A percentile compares a stretch with the other conserved stretches of the same genome.
phyloP scores from a whole-genome alignment of 2,329 filamentous ascomycete genomes.

The Reticulascus tulasneorum region DNA sequence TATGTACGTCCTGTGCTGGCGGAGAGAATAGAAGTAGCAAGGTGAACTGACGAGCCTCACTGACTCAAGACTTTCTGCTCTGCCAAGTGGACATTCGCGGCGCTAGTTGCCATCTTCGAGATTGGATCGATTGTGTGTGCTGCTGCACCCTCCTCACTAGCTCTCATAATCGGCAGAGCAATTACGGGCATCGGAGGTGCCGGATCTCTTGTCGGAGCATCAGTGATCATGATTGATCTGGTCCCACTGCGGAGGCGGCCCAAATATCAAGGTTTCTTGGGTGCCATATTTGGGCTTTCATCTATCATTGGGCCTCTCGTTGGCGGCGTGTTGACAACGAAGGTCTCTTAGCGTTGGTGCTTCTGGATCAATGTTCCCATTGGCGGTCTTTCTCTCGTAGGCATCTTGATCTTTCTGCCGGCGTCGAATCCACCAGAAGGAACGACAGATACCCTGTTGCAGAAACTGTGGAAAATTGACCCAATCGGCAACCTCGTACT shows the following conservation, averaged over 20 bases:
- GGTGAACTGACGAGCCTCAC: too few relatives aligned
- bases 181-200: not conserved
- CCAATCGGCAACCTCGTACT: not conserved
- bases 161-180: not conserved
- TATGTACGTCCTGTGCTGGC: too few relatives aligned
- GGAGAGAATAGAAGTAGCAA: too few relatives aligned
- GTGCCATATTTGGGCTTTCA: conserved; percentile 25
- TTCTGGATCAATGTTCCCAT: conserved; percentile 1
- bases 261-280: conserved; percentile 13
- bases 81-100: not conserved
- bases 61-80: too few relatives aligned
- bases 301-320: not conserved
- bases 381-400: not conserved
- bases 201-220: not conserved
- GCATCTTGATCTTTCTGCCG: conserved; percentile 29
- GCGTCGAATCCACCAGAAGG: conserved; percentile 14
- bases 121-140: conserved; percentile 50
- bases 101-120: conserved; percentile 36
- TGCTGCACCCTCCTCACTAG: not conserved
- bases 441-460: not conserved
- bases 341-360: not conserved
- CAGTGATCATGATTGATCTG: not conserved
- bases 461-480: conserved; percentile 3
- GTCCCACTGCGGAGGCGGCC: not conserved
- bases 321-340: not conserved